Evolutionary conservation across 202 grass and related monocot species (phyloP), one percentile per base, ranked within the genome.

Genomic region (Carex arenaria): DNA sequence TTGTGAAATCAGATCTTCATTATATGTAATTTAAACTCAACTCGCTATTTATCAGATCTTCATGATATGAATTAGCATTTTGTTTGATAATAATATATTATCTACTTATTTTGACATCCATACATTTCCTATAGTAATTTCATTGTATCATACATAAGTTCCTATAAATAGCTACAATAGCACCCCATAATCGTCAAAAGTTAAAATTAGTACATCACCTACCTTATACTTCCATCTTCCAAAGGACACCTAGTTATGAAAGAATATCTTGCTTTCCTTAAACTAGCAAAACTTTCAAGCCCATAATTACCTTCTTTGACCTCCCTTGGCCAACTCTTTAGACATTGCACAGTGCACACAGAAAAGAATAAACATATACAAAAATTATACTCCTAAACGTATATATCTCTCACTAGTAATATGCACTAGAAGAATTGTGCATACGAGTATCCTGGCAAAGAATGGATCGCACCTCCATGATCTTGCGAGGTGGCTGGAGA

Each of bases 391-490:
- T 64, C 54, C 5, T 69, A 63, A 42, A 78, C 57, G 9, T 71
- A 70, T 30, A 9, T 7, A 7, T 53, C 55, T 38, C 56, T 67
- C 22, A 23, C 82, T 89, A 99, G 60, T 93, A 99, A 40, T 95
- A 99, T 84, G 91, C 91, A 60, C 70, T 87, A 2, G 89, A 90
- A 54, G 84, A 90, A 78, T 98, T 98, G 67, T 90, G 84, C 14
- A 86, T 80, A 12, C 90, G 86, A 22, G 89, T 89, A 64, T 98
- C 96, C 75, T 98, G 94, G 86, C 96, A 98, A 32, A 98, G 90
- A 67, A 98, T 93, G 1, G 96, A 98, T 36, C 96, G 93, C 61
- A 98, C 96, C 91, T 98, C 96, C 96, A 95, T 89, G 63, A 93
- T 98, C 15, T 91, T 95, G 61, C 96, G 89, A 4, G 96, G 95